Evolutionary conservation across 2,329 filamentous ascomycete genomes (phyloP).

Genomic region (Neonectria neomacrospora): DNA sequence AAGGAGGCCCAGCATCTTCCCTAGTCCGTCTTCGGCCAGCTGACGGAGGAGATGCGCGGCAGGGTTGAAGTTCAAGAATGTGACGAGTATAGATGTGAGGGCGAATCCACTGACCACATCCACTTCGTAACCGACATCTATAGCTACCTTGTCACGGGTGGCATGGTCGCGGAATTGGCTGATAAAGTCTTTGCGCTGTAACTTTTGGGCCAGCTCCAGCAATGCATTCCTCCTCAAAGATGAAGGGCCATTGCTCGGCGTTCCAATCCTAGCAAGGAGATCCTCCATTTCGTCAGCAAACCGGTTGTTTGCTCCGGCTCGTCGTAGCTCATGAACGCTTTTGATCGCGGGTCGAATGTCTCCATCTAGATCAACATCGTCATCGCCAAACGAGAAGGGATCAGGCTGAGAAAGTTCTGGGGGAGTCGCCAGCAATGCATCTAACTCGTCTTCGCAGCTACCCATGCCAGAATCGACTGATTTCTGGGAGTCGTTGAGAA

Average conservation of each 20-base stretch:
- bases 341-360: conserved; percentile 63
- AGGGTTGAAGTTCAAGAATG: conserved; percentile 69
- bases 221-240: conserved; percentile 68
- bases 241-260: conserved; percentile 56
- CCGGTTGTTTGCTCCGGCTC: conserved; percentile 73
- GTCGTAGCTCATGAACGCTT: conserved; percentile 73
- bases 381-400: conserved; percentile 43
- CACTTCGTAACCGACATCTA: conserved; percentile 66
- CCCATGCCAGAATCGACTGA: conserved; percentile 38
- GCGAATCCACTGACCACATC: conserved; percentile 73
- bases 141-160: conserved; percentile 75
- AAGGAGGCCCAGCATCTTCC: conserved; percentile 65
- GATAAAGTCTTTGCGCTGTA: conserved; percentile 71
- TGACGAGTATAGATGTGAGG: conserved; percentile 70
- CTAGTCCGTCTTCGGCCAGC: conserved; percentile 64
- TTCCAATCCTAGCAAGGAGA: conserved; percentile 68
- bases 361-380: conserved; percentile 53
- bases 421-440: conserved; percentile 39
- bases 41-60: conserved; percentile 69
- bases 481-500: conserved; percentile 43
- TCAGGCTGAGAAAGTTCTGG: conserved; percentile 38
- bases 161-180: conserved; percentile 79
- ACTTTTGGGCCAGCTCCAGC: conserved; percentile 68
- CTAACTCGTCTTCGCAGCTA: conserved; percentile 39
- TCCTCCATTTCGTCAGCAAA: conserved; percentile 75